Base-by-base conservation (phyloP, 2,329 filamentous ascomycete genomes). In the Metarhizium humberi region DNA sequence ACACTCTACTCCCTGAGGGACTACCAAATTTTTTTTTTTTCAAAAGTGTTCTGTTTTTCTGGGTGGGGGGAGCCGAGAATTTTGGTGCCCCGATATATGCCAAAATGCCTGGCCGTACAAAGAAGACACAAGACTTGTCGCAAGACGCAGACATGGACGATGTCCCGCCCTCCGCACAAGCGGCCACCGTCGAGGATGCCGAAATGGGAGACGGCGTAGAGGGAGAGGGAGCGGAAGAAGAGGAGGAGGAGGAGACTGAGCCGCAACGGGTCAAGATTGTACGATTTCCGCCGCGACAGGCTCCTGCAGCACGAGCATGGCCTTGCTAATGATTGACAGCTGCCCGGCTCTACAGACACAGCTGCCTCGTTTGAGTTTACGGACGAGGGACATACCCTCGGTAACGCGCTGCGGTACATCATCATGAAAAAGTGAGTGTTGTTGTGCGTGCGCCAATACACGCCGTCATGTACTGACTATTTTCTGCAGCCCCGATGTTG, bases 281-380 rank as follows among this genome's bases (percentile, higher is more conserved):
- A 69, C 64, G 75, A 25, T 59, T 16, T 48, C 6, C 10, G 7
- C 34, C n/a, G n/a, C 50, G 18, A 13, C 18, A 20, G 6, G 25
- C 10, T n/a, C n/a, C 36, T 1, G 30, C n/a, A 3, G 32, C 4
- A 16, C 4, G 43, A 38, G 3, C n/a, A 14, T 14, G 25, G 10
- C 11, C 25, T 48, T 30, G 14, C 52, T 54, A 36, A 54, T 54
- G 8, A 6, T 29, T 20, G 18, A 40, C 57, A 96, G 92, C 77
- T 96, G 32, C 87, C 90, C 40, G 92, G 92, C 50, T 88, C 89
- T 55, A 87, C 81, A 73, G 88, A 92, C 51, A 92, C 87, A 8
- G 92, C 92, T 4, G 94, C 94, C 34, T 96, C 91, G 16, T 99
- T 97, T 69, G 90, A 97, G 69, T 95, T 99, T 65, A 84, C 88